Conservation (phyloP, 2,329 filamentous ascomycete genomes). For the Aspergillus pseudoterreus region DNA sequence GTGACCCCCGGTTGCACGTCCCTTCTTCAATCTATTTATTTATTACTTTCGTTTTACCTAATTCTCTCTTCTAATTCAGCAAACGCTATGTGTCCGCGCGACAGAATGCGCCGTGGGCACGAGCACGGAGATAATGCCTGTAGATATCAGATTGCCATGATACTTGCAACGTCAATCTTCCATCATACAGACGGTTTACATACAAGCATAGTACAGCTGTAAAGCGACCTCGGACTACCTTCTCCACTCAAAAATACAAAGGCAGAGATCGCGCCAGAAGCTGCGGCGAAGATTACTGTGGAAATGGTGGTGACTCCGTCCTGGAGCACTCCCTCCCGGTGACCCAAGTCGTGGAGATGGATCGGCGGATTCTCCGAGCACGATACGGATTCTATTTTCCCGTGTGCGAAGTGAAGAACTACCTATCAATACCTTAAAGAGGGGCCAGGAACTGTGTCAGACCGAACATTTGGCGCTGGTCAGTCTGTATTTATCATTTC, state of each 20-base stretch:
- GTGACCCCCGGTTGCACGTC: neutral
- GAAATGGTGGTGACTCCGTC: slow-evolving; percentile 1
- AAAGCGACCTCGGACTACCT: slow-evolving; percentile 13
- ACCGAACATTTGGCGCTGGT: slow-evolving; percentile 16
- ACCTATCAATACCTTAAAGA: slow-evolving; percentile 7
- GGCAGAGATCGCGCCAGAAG: slow-evolving; percentile 14
- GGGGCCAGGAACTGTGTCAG: slow-evolving; percentile 12
- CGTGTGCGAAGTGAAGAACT: slow-evolving; percentile 16
- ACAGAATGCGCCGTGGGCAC: neutral
- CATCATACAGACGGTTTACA: neutral
- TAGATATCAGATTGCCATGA: neutral
- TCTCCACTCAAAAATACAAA: slow-evolving; percentile 7
- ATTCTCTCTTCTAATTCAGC: neutral
- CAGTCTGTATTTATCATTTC: neutral
- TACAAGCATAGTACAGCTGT: neutral
- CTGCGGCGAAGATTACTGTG: slow-evolving; percentile 8
- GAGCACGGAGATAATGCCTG: neutral
- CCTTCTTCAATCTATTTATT: no score
- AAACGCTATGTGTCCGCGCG: neutral
- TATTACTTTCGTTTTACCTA: neutral
- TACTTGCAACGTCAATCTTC: neutral
- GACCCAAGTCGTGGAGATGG: slow-evolving; percentile 30
- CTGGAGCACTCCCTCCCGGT: slow-evolving; percentile 19
- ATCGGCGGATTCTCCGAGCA: slow-evolving; percentile 35
- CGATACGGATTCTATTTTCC: slow-evolving; percentile 37